These are phyloP conservation scores for Berberis thunbergii DNA, from an alignment of 164 flowering plant species.

Conservation along the genomic window DNA sequence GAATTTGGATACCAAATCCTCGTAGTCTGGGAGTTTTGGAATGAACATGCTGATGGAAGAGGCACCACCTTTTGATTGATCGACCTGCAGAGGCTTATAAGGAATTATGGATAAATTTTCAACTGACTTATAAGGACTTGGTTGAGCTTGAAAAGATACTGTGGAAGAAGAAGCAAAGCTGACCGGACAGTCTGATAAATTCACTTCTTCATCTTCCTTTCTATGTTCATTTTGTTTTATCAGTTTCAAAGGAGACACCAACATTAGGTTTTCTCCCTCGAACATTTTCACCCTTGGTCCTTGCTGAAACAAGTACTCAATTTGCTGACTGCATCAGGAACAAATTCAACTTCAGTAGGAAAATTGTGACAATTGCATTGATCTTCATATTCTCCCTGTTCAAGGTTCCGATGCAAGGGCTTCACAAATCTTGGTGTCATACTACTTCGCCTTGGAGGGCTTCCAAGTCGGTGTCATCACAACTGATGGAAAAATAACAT, in stretches of 20 bases:
- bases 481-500: conserved; percentile 16
- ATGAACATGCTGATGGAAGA: conserved; percentile 36
- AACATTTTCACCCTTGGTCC: too few species aligned
- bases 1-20: conserved; percentile 59
- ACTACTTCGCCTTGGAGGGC: background rate
- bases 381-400: background rate
- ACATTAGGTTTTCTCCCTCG: too few species aligned
- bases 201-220: conserved; percentile 4
- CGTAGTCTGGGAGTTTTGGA: conserved; percentile 82
- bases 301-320: too few species aligned
- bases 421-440: background rate
- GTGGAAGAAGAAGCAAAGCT: conserved; percentile 11
- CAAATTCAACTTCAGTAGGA: too few species aligned
- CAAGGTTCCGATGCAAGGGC: background rate
- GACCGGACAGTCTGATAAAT: conserved; percentile 3
- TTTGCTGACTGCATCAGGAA: too few species aligned
- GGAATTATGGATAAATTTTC: conserved; percentile 28
- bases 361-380: background rate
- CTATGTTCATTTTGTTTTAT: background rate
- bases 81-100: conserved; percentile 12
- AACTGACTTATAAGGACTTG: conserved; percentile 16
- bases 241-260: too few species aligned
- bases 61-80: background rate
- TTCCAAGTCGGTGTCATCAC: conserved; percentile 7
- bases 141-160: conserved; percentile 3